Percentiles rank a stretch among this genome's conserved stretches.
These are phyloP conservation scores for Insectozyma bohioensis DNA, from an alignment of 1,139 yeast genomes.

Conservation along the genomic window DNA sequence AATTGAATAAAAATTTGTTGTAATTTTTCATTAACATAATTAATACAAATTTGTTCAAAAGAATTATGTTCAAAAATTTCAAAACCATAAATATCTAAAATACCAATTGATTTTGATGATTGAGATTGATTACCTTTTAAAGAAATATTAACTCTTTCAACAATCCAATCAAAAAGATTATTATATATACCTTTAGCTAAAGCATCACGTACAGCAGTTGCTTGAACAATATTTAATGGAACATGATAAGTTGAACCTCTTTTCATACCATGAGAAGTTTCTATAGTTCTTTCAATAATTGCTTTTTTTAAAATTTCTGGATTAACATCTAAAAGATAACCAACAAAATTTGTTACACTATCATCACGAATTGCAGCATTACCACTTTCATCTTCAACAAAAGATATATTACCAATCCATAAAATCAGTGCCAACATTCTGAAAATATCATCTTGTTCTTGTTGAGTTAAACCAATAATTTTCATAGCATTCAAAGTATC, in stretches of 20 bases:
- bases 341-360: conserved; percentile 90
- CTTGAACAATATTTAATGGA: conserved; percentile 89
- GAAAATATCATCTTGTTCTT: conserved; percentile 89
- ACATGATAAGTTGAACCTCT: conserved; percentile 94
- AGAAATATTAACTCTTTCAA: conserved; percentile 85
- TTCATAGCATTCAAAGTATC: conserved; percentile 88
- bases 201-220: conserved; percentile 92
- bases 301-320: conserved; percentile 66
- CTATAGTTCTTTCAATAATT: conserved; percentile 77
- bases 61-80: conserved; percentile 97
- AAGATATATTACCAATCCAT: conserved; percentile 93
- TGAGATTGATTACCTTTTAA: conserved; percentile 42
- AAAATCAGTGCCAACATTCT: conserved; percentile 79
- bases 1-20: conserved; percentile 96
- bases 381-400: conserved; percentile 83
- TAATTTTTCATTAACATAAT: conserved; percentile 93
- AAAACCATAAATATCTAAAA: conserved; percentile 96
- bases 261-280: conserved; percentile 83
- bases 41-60: conserved; percentile 95
- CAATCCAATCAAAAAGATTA: conserved; percentile 96
- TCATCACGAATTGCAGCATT: conserved; percentile 79
- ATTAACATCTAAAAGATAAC: conserved; percentile 83
- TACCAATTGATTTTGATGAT: conserved; percentile 71
- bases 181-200: conserved; percentile 92
- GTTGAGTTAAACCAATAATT: conserved; percentile 75